Evolutionary conservation across 306 rosid species (phyloP).

Genomic region (Chamaecrista fasciculata): DNA sequence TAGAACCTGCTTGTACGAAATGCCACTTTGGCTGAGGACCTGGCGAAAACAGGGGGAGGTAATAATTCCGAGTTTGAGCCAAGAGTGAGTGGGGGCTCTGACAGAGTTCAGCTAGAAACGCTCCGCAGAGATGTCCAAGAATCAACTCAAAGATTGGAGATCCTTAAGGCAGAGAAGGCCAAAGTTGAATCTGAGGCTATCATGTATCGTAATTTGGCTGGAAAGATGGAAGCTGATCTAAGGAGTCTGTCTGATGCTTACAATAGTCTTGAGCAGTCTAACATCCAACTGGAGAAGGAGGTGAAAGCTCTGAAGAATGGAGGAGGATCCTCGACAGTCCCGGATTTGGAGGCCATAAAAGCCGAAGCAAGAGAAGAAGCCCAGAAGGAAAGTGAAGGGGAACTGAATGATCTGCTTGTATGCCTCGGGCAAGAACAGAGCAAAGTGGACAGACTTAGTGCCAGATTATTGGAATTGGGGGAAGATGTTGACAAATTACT

Average conservation of each 20-base stretch:
- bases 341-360: constrained; percentile 71
- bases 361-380: constrained; percentile 97
- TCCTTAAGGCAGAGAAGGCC: constrained; percentile 69
- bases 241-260: constrained; percentile 91
- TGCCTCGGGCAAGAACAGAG: constrained; percentile 99
- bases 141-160: constrained; percentile 67
- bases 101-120: constrained; percentile 66
- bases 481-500: constrained; percentile 82
- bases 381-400: constrained; percentile 89
- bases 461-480: constrained; percentile 85
- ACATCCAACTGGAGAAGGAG: constrained; percentile 74
- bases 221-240: constrained; percentile 85
- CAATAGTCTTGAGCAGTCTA: constrained; percentile 91
- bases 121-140: constrained; percentile 81
- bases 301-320: constrained; percentile 53
- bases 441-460: constrained; percentile 70
- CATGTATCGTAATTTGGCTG: constrained; percentile 64
- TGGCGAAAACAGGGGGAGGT: constrained; percentile 59
- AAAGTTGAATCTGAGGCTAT: constrained; percentile 69
- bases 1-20: constrained; percentile 83
- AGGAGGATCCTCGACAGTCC: constrained; percentile 37
- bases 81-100: constrained; percentile 58
- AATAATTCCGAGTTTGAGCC: constrained; percentile 48
- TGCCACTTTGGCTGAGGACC: constrained; percentile 79
- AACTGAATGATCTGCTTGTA: constrained; percentile 83